phyloP scores from a whole-genome alignment of 1,284 basidiomycete genomes.

The Mycena citricolor region DNA sequence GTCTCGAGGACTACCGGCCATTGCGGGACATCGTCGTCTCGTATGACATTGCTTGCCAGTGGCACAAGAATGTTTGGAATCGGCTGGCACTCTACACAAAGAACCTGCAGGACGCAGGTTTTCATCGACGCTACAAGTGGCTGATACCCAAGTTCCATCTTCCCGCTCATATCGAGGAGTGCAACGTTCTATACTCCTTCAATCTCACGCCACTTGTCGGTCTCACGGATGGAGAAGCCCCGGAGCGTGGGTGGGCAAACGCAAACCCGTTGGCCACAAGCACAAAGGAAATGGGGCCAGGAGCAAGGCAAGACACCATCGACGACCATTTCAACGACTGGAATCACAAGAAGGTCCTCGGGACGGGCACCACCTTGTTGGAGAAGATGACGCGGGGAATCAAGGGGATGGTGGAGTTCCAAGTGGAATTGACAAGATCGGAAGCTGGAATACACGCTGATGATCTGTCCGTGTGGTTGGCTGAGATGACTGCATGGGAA shows the following conservation, averaged over 20 bases:
- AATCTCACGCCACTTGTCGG: conserved; percentile 14
- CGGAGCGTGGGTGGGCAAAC: conserved; percentile 27
- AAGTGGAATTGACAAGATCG: background rate
- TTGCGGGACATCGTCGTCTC: conserved; percentile 2
- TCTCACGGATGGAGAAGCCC: conserved; percentile 18
- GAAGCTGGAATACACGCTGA: background rate
- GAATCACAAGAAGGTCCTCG: conserved; percentile 27
- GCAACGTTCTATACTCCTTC: conserved; percentile 15
- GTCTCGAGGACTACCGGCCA: background rate
- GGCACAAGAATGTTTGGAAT: conserved; percentile 7
- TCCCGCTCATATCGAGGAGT: conserved; percentile 12
- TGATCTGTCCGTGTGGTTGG: background rate
- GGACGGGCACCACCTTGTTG: conserved; percentile 19
- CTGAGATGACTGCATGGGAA: background rate
- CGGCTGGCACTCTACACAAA: background rate
- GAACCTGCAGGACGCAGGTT: no score
- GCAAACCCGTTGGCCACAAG: conserved; percentile 12
- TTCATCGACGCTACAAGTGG: conserved; percentile 1
- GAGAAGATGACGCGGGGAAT: conserved; percentile 1
- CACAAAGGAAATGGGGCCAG: conserved; percentile 14
- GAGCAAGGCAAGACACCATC: conserved; percentile 11
- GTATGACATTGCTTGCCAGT: conserved; percentile 20
- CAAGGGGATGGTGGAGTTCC: conserved; percentile 12
- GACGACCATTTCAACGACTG: conserved; percentile 27
- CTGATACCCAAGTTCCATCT: conserved; percentile 25